Base-by-base conservation (phyloP, 768 basidiomycete species). In the Russula lepida region DNA sequence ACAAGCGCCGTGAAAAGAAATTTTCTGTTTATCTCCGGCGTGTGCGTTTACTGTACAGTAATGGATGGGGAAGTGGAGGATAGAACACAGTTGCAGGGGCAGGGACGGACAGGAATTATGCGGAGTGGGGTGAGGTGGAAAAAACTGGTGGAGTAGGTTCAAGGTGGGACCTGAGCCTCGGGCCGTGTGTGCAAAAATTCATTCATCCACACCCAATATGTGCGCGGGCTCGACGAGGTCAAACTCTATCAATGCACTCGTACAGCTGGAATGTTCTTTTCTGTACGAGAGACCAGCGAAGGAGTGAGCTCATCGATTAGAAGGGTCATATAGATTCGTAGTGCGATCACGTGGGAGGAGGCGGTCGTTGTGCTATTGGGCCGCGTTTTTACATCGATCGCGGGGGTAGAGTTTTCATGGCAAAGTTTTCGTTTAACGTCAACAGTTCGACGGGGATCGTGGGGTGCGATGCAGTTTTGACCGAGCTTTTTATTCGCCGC, bases 331-430 rank as follows among this genome's bases (percentile, higher is more conserved):
- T 21, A n/a, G n/a, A n/a, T 43, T 11, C n/a, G 41, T 8, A 2
- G 35, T 39, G 23, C 23, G 23, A 21, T 27, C 56, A 59, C 46
- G 50, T 53, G 43, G 43, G 41, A 19, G 27, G 1, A 12, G 27
- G 58, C 23, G 58, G 41, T 6, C 8, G 25, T 59, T 52, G 25
- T 46, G 58, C 58, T 46, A 41, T 59, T 59, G 32, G 58, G 0
- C 6, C 25, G 46, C n/a, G n/a, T n/a, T n/a, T n/a, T n/a, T n/a
- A n/a, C n/a, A 7, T 47, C 46, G 43, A 41, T 44, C 35, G 35
- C 13, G n/a, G n/a, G n/a, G 35, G 13, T 13, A 35, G 15, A 35
- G 35, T 35, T 35, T 37, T 15, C 35, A n/a, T 8, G 8, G 21
- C 44, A 19, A 47, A 25, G 23, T 28, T 6, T 19, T 49, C 28